phyloP scores from a whole-genome alignment of 805 yeast genomes.

The Candida vaughaniae region DNA sequence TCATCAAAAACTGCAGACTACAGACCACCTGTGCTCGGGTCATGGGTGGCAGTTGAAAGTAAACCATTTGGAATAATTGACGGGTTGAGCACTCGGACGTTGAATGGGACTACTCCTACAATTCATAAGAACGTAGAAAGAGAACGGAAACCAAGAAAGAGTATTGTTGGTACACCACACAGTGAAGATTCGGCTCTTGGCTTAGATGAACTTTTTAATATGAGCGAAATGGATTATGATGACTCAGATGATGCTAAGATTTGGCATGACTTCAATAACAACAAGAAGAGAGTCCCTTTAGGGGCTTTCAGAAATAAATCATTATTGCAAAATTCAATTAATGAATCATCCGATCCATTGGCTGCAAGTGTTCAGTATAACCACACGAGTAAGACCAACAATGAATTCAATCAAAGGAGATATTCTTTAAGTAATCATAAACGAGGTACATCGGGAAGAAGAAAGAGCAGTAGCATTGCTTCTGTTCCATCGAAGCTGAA shows the following conservation, averaged over 20 bases:
- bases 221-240: conserved; percentile 79
- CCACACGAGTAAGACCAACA: conserved; percentile 24
- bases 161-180: conserved; percentile 16
- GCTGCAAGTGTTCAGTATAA: conserved; percentile 21
- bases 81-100: conserved; percentile 85
- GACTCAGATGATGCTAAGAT: conserved; percentile 56
- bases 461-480: neutral
- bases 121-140: conserved; percentile 14
- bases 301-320: conserved; percentile 86
- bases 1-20: conserved; percentile 82
- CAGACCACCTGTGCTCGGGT: conserved; percentile 88
- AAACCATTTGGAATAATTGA: conserved; percentile 94
- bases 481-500: conserved; percentile 26
- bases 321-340: conserved; percentile 26
- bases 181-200: conserved; percentile 40
- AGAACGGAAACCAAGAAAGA: conserved; percentile 15
- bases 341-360: conserved; percentile 19
- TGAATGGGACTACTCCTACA: conserved; percentile 23
- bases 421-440: conserved; percentile 11
- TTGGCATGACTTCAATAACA: conserved; percentile 46
- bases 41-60: conserved; percentile 78
- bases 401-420: conserved; percentile 25
- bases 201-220: conserved; percentile 81
- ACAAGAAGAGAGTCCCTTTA: conserved; percentile 61
- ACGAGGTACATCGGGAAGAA: conserved; percentile 1